Conservation (phyloP, 805 yeast species). For the Deakozyma indianensis region DNA sequence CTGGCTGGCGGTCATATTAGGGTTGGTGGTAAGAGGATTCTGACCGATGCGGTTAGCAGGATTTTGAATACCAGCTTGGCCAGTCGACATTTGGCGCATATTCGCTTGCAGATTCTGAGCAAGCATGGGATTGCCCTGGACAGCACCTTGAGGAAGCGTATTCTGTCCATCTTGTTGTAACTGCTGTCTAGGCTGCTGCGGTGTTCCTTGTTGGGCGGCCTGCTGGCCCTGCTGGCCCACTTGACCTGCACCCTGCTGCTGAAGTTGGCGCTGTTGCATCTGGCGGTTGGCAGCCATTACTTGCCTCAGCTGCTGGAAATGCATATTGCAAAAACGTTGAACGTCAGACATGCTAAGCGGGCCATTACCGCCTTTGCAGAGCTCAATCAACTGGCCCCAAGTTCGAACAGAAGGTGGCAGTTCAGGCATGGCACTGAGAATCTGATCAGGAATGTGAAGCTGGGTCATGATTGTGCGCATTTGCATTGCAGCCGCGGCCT, state of each 20-base stretch:
- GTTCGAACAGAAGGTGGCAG: neutral
- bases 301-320: constrained; percentile 1
- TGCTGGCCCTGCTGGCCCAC: constrained; percentile 1
- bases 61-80: neutral
- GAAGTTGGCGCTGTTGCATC: constrained; percentile 2
- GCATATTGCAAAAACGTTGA: neutral
- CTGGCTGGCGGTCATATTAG: neutral
- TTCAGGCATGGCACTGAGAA: neutral
- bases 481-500: neutral
- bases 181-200: neutral
- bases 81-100: constrained; percentile 1
- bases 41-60: neutral
- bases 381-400: neutral
- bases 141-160: neutral
- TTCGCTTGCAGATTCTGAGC: neutral
- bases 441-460: neutral
- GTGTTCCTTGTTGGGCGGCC: neutral
- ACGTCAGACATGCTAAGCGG: neutral
- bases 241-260: constrained; percentile 2
- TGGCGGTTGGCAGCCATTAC: neutral
- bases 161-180: neutral
- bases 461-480: neutral
- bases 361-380: neutral
- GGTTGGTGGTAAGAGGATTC: neutral
- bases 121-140: neutral